Conservation (phyloP, 2,329 filamentous ascomycete species). For the Neonectria ditissima region DNA sequence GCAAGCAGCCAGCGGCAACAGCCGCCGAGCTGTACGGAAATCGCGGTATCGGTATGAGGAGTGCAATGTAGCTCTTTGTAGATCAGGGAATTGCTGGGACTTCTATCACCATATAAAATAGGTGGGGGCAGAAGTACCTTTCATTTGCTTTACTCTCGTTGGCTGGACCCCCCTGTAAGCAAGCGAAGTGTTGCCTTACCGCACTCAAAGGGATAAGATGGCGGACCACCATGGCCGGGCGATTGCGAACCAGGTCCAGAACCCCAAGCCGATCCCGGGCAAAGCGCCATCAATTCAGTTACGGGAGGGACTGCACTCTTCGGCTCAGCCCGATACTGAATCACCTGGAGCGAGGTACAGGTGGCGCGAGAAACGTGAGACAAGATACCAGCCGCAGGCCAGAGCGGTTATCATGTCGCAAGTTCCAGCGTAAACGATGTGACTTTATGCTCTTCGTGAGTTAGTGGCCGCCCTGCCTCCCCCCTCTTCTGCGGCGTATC, state of each 20-base stretch:
- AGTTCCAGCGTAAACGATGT: conserved; percentile 10
- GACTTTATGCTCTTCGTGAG: background rate
- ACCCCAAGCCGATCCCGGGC: background rate
- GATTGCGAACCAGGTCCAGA: conserved; percentile 24
- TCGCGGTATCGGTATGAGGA: too few species aligned
- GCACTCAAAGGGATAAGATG: too few species aligned
- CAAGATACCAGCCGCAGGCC: conserved; percentile 9
- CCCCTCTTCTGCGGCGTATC: conserved; percentile 5
- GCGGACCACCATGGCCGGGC: conserved; percentile 3
- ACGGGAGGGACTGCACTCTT: background rate
- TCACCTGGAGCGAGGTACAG: conserved; percentile 19
- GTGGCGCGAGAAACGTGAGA: conserved; percentile 21
- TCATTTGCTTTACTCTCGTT: too few species aligned
- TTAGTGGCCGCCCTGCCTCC: conserved; percentile 11
- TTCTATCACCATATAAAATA: too few species aligned
- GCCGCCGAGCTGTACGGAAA: too few species aligned
- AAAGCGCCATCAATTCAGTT: conserved; percentile 1
- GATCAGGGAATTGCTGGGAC: too few species aligned
- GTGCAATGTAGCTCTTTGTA: too few species aligned
- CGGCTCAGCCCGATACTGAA: background rate
- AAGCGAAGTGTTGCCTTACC: too few species aligned
- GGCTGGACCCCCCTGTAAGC: too few species aligned
- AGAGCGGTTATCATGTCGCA: conserved; percentile 7
- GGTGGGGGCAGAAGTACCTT: too few species aligned
- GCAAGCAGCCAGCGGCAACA: too few species aligned